Conservation (phyloP, 371 early-diverging fungal species). For the Lichtheimia ramosa region DNA sequence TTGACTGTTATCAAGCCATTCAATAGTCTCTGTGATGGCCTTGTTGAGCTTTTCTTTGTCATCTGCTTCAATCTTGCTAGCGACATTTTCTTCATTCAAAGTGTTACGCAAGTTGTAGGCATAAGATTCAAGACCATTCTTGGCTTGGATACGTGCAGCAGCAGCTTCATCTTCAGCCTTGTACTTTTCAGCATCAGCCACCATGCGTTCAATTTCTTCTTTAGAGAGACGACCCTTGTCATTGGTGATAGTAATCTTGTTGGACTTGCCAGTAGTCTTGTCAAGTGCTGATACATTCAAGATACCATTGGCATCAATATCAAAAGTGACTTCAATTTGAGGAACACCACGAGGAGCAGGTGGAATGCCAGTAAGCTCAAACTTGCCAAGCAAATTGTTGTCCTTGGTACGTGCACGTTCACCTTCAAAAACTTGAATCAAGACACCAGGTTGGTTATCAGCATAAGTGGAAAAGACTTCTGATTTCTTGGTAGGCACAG, state of each 20-base stretch:
- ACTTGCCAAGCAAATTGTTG: slow-evolving; percentile 96
- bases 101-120: slow-evolving; percentile 94
- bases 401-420: slow-evolving; percentile 96
- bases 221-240: slow-evolving; percentile 96
- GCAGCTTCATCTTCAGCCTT: slow-evolving; percentile 93
- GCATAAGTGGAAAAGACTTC: slow-evolving; percentile 97
- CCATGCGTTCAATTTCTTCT: slow-evolving; percentile 97
- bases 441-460: slow-evolving; percentile 98
- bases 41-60: slow-evolving; percentile 84
- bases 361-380: slow-evolving; percentile 95
- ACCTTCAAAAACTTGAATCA: slow-evolving; percentile 98
- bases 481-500: slow-evolving; percentile 96
- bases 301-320: slow-evolving; percentile 98
- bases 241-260: slow-evolving; percentile 98
- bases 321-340: slow-evolving; percentile 98
- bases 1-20: slow-evolving; percentile 83
- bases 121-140: slow-evolving; percentile 92
- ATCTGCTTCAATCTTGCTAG: slow-evolving; percentile 73
- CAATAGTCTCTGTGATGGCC: slow-evolving; percentile 85
- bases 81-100: slow-evolving; percentile 84
- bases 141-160: slow-evolving; percentile 83
- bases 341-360: slow-evolving; percentile 98
- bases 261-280: slow-evolving; percentile 91
- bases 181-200: slow-evolving; percentile 95
- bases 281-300: slow-evolving; percentile 96